Conservation (phyloP, 2,329 filamentous ascomycete species). For the Monilinia fructicola region DNA sequence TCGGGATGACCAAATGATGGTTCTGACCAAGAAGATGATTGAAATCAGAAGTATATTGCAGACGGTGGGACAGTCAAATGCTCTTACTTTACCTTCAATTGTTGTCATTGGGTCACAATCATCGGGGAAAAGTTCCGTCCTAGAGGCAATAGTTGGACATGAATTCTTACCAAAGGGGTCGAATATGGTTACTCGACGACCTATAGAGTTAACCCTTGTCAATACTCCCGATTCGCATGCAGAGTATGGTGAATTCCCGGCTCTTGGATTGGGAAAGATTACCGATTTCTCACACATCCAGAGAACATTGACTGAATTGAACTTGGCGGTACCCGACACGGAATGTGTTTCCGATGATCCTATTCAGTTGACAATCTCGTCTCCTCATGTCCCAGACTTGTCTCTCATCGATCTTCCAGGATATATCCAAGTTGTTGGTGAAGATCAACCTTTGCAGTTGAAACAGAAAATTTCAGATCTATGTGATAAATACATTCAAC, state of each 20-base stretch:
- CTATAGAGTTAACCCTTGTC: slow-evolving; percentile 93
- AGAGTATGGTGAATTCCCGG: slow-evolving; percentile 96
- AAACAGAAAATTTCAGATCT: slow-evolving; percentile 96
- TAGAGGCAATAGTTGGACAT: slow-evolving; percentile 96
- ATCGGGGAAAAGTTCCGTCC: slow-evolving; percentile 94
- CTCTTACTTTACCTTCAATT: slow-evolving; percentile 87
- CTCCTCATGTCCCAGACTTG: slow-evolving; percentile 89
- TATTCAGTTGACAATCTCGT: slow-evolving; percentile 93
- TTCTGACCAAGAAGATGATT: slow-evolving; percentile 99
- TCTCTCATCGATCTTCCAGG: slow-evolving; percentile 95
- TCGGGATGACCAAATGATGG: slow-evolving; percentile 98
- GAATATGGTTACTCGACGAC: slow-evolving; percentile 96
- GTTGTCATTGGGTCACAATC: slow-evolving; percentile 99
- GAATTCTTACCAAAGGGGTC: slow-evolving; percentile 97
- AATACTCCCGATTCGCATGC: slow-evolving; percentile 85
- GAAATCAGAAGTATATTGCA: slow-evolving; percentile 92
- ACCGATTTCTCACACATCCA: slow-evolving; percentile 92
- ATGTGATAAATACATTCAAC: slow-evolving; percentile 96
- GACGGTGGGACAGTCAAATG: slow-evolving; percentile 86
- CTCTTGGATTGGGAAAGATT: slow-evolving; percentile 83
- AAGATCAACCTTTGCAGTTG: slow-evolving; percentile 84
- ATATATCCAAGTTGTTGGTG: slow-evolving; percentile 93
- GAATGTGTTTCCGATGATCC: slow-evolving; percentile 96
- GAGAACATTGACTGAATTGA: slow-evolving; percentile 89
- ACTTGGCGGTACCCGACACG: slow-evolving; percentile 83